Conservation (phyloP, 768 basidiomycete species). For the Mycena galericulata region DNA sequence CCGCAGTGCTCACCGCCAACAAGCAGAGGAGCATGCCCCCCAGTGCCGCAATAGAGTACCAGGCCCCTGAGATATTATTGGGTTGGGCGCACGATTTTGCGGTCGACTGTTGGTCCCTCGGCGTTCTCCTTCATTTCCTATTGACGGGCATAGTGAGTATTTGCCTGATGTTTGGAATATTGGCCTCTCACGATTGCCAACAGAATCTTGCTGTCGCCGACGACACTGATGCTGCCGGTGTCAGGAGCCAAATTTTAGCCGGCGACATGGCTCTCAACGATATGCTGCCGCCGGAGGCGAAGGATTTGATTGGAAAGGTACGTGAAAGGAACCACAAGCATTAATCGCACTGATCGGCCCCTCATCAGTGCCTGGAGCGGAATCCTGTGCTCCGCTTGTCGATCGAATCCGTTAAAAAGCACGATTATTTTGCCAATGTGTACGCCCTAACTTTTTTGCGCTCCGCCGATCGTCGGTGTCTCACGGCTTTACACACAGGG, state of each 20-base stretch:
- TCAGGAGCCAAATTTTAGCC: conserved; percentile 44
- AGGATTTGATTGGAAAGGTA: conserved; percentile 62
- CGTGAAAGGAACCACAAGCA: conserved; percentile 4
- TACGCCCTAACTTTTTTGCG: conserved; percentile 44
- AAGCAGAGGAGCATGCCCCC: not conserved
- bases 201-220: conserved; percentile 56
- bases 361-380: conserved; percentile 64
- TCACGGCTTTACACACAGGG: conserved; percentile 43
- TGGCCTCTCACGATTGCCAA: not conserved
- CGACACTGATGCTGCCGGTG: conserved; percentile 23
- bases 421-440: conserved; percentile 63
- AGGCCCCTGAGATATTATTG: conserved; percentile 66
- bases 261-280: conserved; percentile 47
- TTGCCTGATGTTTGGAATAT: not conserved
- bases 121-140: conserved; percentile 64
- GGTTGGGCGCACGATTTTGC: conserved; percentile 65
- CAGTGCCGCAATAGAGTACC: conserved; percentile 44
- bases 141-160: conserved; percentile 49
- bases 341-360: not conserved
- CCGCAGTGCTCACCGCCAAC: conserved; percentile 30
- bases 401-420: conserved; percentile 55
- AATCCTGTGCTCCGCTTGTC: conserved; percentile 62
- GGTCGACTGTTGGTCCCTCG: conserved; percentile 73
- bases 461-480: conserved; percentile 25
- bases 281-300: conserved; percentile 45